These are phyloP conservation scores for Sporisorium reilianum DNA, from an alignment of 1,284 basidiomycete species.

Conservation along the genomic window DNA sequence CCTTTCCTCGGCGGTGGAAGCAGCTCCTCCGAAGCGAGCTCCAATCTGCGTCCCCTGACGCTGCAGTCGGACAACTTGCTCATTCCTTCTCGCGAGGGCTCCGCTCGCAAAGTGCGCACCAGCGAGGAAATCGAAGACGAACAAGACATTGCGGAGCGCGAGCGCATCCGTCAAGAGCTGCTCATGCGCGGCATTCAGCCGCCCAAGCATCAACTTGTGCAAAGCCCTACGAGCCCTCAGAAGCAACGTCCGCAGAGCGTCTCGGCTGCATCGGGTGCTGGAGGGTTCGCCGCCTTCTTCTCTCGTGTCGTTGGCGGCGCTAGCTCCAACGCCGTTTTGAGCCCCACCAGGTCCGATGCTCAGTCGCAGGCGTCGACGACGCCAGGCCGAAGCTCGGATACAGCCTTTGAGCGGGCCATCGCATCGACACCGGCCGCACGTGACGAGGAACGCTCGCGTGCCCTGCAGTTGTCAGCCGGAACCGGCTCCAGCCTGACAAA, in stretches of 20 bases:
- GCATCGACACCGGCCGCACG: slow-evolving; percentile 28
- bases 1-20: slow-evolving; percentile 49
- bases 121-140: slow-evolving; percentile 59
- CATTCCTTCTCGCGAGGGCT: slow-evolving; percentile 30
- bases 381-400: slow-evolving; percentile 15
- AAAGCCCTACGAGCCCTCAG: slow-evolving; percentile 21
- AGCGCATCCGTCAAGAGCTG: slow-evolving; percentile 56
- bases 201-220: slow-evolving; percentile 56
- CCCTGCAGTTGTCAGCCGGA: slow-evolving; percentile 37
- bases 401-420: slow-evolving; percentile 12
- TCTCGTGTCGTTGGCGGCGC: slow-evolving; percentile 52
- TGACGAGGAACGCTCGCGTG: slow-evolving; percentile 32
- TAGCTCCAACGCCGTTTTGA: slow-evolving; percentile 16
- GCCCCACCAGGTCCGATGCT: slow-evolving; percentile 25
- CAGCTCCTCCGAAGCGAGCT: slow-evolving; percentile 74
- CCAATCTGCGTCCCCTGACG: slow-evolving; percentile 77
- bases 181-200: slow-evolving; percentile 53
- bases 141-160: slow-evolving; percentile 53
- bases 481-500: slow-evolving; percentile 31
- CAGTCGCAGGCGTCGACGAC: slow-evolving; percentile 34
- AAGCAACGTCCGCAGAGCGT: slow-evolving; percentile 27
- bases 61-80: slow-evolving; percentile 68
- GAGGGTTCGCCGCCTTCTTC: slow-evolving; percentile 59
- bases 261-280: slow-evolving; percentile 24
- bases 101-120: slow-evolving; percentile 44